phyloP scores from a whole-genome alignment of 140 eudicot species.

The Oenanthe javanica region DNA sequence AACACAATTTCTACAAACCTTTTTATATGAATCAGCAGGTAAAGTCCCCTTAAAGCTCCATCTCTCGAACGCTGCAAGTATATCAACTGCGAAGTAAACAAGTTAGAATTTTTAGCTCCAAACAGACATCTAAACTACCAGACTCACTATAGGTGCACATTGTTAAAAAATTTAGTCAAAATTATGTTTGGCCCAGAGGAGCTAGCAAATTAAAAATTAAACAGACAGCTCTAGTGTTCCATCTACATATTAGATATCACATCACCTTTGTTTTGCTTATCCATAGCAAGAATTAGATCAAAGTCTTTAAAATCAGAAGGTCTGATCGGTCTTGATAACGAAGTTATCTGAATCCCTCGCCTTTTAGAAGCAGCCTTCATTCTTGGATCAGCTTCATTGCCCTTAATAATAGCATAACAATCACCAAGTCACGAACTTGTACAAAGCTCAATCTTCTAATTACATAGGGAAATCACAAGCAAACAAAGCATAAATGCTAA shows the following conservation, averaged over 20 bases:
- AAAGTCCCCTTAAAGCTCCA: constrained; percentile 69
- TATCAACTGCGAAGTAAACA: constrained; percentile 52
- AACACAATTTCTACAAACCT: constrained; percentile 33
- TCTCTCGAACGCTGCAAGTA: constrained; percentile 65
- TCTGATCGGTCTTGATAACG: constrained; percentile 81
- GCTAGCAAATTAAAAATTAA: not conserved
- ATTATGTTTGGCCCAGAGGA: not conserved
- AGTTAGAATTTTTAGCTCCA: not conserved
- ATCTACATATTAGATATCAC: not conserved
- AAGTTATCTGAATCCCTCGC: constrained; percentile 87
- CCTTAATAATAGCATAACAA: constrained; percentile 36
- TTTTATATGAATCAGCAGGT: constrained; percentile 66
- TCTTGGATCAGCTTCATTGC: constrained; percentile 88
- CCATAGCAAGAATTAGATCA: constrained; percentile 99
- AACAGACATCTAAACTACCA: not conserved
- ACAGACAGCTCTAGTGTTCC: not conserved
- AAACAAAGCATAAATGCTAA: not conserved
- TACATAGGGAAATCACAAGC: not conserved
- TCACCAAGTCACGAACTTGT: not conserved
- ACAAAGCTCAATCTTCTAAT: constrained; percentile 1
- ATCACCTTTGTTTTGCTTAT: constrained; percentile 76
- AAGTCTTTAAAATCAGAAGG: constrained; percentile 86
- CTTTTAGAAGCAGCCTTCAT: constrained; percentile 90
- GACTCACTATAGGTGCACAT: not conserved
- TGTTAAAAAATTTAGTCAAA: not conserved